Percentiles rank a stretch among this genome's conserved stretches.
These are phyloP conservation scores for Syzygium jambos DNA, from an alignment of 345 rosid genomes.

Conservation along the genomic window DNA sequence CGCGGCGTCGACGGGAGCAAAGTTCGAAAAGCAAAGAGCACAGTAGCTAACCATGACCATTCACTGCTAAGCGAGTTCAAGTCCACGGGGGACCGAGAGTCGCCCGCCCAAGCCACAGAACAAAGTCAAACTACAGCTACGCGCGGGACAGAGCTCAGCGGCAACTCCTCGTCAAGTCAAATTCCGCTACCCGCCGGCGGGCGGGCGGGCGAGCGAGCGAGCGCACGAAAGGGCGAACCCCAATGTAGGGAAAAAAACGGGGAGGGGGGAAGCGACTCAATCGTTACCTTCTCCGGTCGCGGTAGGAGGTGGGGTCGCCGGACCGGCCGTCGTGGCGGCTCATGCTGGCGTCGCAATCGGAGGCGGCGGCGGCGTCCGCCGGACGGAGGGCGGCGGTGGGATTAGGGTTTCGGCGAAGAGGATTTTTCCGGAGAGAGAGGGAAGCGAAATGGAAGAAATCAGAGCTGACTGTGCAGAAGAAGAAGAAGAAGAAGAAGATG, in stretches of 20 bases:
- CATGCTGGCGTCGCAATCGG: constrained; percentile 25
- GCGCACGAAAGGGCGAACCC: not conserved
- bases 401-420: not conserved
- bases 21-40: not conserved
- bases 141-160: not conserved
- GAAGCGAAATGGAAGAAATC: not conserved
- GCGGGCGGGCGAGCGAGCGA: not conserved
- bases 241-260: not conserved
- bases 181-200: not conserved
- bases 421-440: not conserved
- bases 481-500: not conserved
- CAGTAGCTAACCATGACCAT: not conserved
- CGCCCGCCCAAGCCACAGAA: not conserved
- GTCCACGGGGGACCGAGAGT: not conserved
- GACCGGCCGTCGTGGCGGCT: constrained; percentile 96
- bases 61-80: not conserved
- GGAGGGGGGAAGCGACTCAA: not conserved
- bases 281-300: constrained; percentile 78
- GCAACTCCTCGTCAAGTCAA: not conserved
- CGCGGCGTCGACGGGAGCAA: not conserved
- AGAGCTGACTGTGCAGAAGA: not conserved
- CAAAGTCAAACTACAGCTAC: not conserved
- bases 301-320: constrained; percentile 84
- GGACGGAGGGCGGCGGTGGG: not conserved
- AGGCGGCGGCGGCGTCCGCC: not conserved